Percentiles rank a stretch among this genome's conserved stretches.
These are phyloP conservation scores for Cryomyces minteri DNA, from an alignment of 495 filamentous ascomycete species.

Conservation along the genomic window DNA sequence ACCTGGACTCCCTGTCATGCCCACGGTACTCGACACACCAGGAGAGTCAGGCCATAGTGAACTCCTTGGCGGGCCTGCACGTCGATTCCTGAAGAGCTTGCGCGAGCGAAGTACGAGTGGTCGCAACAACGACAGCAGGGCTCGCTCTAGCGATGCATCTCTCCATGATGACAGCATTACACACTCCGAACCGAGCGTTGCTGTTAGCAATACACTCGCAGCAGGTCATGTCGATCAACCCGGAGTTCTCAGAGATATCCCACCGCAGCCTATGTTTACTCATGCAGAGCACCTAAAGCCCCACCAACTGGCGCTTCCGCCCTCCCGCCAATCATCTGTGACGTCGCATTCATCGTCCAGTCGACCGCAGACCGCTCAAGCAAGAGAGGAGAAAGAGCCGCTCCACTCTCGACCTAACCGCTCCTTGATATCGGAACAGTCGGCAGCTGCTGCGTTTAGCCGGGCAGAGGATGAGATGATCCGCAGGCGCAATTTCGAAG, in stretches of 20 bases:
- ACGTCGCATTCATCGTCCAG: slow-evolving; percentile 2
- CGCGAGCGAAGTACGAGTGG: slow-evolving; percentile 21
- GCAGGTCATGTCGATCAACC: slow-evolving; percentile 20
- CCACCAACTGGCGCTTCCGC: not conserved
- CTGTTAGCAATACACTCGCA: slow-evolving; percentile 17
- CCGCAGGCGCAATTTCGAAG: slow-evolving; percentile 10
- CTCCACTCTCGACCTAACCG: not conserved
- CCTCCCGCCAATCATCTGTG: slow-evolving; percentile 6
- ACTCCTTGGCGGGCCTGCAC: slow-evolving; percentile 36
- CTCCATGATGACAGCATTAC: not conserved
- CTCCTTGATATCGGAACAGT: not conserved
- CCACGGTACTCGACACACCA: slow-evolving; percentile 28
- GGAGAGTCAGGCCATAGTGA: slow-evolving; percentile 31
- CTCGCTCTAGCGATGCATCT: not conserved
- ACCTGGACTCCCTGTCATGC: slow-evolving; percentile 24
- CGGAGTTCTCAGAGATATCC: slow-evolving; percentile 12
- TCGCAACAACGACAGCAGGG: not conserved
- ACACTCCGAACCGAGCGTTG: slow-evolving; percentile 20
- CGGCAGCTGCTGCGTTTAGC: slow-evolving; percentile 15
- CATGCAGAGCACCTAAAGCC: not conserved
- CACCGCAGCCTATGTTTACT: slow-evolving; percentile 1
- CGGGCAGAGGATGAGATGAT: slow-evolving; percentile 18
- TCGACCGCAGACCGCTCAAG: not conserved
- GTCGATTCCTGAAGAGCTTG: slow-evolving; percentile 29
- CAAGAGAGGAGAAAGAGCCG: not conserved